phyloP scores from a whole-genome alignment of 768 basidiomycete genomes.

The Amanita exitialis region DNA sequence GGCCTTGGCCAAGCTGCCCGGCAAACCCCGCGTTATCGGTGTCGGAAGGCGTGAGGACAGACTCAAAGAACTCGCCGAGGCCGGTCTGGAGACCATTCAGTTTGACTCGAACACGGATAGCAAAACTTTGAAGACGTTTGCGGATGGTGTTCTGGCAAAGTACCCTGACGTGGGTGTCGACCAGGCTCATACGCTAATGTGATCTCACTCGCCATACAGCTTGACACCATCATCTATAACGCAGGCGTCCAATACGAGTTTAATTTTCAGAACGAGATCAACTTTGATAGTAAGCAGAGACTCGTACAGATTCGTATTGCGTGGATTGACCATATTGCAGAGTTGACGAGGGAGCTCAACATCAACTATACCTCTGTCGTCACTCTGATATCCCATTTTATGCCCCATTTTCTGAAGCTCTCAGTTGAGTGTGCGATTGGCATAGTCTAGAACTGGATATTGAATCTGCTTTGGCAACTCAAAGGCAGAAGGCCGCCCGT shows the following conservation, averaged over 20 bases:
- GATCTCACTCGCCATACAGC: constrained; percentile 19
- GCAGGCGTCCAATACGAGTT: constrained; percentile 44
- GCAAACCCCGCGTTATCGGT: constrained; percentile 39
- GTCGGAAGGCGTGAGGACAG: constrained; percentile 43
- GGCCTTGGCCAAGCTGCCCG: constrained; percentile 34
- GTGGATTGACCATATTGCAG: constrained; percentile 16
- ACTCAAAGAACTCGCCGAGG: constrained; percentile 34
- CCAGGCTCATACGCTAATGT: neutral
- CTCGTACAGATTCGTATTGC: neutral
- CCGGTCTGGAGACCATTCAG: constrained; percentile 29
- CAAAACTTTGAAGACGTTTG: constrained; percentile 27
- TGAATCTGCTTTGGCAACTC: neutral
- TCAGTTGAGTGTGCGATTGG: constrained; percentile 24
- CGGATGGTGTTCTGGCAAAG: constrained; percentile 27
- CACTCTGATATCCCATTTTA: constrained; percentile 34
- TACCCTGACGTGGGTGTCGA: constrained; percentile 9
- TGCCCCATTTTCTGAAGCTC: constrained; percentile 47
- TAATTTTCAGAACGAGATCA: constrained; percentile 31
- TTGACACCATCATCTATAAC: constrained; percentile 44
- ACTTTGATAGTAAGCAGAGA: constrained; percentile 27
- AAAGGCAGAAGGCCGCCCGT: constrained; percentile 34
- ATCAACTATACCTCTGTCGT: constrained; percentile 45
- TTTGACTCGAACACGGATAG: constrained; percentile 33
- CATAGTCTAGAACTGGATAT: neutral
- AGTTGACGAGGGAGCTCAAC: constrained; percentile 34